Conservation (phyloP, 352 stramenopile species). For the Phytophthora sp. region DNA sequence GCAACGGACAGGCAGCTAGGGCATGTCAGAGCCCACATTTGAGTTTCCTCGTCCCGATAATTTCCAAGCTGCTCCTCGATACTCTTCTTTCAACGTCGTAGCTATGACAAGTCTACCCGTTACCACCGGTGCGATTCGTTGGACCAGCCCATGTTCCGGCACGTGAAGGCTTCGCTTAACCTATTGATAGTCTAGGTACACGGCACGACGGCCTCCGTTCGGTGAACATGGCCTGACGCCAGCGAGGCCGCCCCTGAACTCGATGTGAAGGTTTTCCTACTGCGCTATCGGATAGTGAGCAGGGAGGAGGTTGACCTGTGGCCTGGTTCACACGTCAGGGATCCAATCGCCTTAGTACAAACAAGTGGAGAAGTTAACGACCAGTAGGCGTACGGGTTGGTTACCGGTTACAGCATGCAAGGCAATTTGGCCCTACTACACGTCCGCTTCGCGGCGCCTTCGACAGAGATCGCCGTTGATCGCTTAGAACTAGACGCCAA, state of each 20-base stretch:
- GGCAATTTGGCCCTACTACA: neutral
- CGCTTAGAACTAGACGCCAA: too few species aligned
- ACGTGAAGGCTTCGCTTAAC: neutral
- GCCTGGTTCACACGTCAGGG: neutral
- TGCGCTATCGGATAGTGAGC: neutral
- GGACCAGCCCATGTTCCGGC: neutral
- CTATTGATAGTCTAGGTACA: neutral
- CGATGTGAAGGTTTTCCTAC: neutral
- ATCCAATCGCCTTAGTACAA: neutral
- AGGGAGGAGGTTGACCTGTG: neutral
- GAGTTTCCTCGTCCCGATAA: neutral
- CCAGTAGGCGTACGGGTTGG: neutral
- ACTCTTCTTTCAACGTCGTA: neutral
- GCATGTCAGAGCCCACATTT: neutral
- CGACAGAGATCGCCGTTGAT: neutral
- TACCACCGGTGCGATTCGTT: neutral
- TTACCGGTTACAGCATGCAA: slow-evolving; percentile 4
- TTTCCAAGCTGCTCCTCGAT: neutral
- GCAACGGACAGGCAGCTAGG: neutral
- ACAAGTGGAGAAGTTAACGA: neutral
- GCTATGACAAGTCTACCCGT: neutral
- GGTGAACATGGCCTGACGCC: neutral
- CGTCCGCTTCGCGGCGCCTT: neutral
- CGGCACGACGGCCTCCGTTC: neutral
- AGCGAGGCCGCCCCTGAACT: too few species aligned